A percentile compares a stretch with the other conserved stretches of the same genome.
These are phyloP conservation scores for Endocladia muricata DNA, from an alignment of 31 red algal species.

Conservation along the genomic window DNA sequence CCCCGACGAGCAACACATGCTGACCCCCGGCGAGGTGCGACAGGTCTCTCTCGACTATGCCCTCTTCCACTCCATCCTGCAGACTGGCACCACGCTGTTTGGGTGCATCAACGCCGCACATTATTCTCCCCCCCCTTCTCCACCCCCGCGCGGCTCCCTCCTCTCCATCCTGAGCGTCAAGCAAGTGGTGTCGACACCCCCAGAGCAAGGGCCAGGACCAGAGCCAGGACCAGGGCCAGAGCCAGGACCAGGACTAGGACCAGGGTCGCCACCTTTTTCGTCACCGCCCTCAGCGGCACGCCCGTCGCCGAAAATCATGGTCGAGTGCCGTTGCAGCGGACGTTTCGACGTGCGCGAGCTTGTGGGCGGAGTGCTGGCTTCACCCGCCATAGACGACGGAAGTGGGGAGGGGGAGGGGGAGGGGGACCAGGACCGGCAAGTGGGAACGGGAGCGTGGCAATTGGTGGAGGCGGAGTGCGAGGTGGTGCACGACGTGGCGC, in stretches of 20 bases:
- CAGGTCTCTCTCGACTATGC: conserved; percentile 49
- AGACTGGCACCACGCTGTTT: conserved; percentile 34
- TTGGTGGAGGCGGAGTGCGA: background rate
- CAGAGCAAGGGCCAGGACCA: background rate
- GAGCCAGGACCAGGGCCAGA: background rate
- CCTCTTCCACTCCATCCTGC: conserved; percentile 47
- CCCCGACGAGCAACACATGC: conserved; percentile 34
- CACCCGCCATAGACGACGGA: background rate
- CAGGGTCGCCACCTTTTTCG: background rate
- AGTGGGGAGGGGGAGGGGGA: too few species aligned
- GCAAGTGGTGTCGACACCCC: conserved; percentile 7
- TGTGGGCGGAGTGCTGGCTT: background rate
- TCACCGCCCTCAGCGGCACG: background rate
- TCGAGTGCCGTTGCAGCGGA: conserved; percentile 17
- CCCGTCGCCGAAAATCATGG: background rate
- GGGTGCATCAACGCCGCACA: conserved; percentile 29
- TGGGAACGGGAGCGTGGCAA: background rate
- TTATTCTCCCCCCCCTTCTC: background rate
- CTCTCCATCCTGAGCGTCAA: conserved; percentile 32
- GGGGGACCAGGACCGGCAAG: background rate
- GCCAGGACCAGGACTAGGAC: background rate
- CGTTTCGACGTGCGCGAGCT: conserved; percentile 13
- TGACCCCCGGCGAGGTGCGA: conserved; percentile 46
- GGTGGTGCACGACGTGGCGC: conserved; percentile 24
- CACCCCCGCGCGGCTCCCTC: conserved; percentile 7